A percentile compares a stretch with the other conserved stretches of the same genome.
Evolutionary conservation across 768 basidiomycete genomes (phyloP).

Genomic region (Rhodotorula sphaerocarpa): DNA sequence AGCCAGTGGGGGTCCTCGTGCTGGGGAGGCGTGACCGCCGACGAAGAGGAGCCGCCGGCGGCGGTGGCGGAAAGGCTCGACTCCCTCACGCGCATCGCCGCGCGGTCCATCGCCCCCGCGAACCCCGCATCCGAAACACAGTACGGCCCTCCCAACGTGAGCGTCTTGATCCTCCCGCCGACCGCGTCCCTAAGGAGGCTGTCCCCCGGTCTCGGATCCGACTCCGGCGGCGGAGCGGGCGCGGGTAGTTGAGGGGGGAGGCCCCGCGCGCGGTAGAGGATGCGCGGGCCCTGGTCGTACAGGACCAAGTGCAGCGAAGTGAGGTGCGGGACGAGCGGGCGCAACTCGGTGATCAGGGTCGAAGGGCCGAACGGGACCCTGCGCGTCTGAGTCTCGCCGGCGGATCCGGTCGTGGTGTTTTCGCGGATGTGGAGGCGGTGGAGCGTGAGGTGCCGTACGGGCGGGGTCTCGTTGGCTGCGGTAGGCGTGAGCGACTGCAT

Average conservation of each 20-base stretch:
- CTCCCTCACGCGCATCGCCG: too few relatives aligned
- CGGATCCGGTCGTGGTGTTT: background rate
- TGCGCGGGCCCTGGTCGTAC: background rate
- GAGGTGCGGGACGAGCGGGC: slow-evolving; percentile 6
- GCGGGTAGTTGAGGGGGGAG: background rate
- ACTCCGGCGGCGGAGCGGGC: background rate
- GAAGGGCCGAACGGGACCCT: background rate
- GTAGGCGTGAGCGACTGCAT: slow-evolving; percentile 1
- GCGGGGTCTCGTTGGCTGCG: background rate
- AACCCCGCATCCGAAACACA: background rate
- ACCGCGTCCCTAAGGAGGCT: background rate
- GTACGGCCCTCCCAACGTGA: slow-evolving; percentile 3
- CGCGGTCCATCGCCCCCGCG: too few relatives aligned
- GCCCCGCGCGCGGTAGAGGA: background rate
- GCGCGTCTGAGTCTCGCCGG: background rate
- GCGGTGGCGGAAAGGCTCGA: too few relatives aligned
- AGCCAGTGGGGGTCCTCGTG: too few relatives aligned
- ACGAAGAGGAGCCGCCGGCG: too few relatives aligned
- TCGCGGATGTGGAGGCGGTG: background rate
- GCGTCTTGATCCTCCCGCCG: background rate
- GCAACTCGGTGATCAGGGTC: background rate
- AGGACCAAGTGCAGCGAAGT: slow-evolving; percentile 1
- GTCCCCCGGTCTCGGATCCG: background rate
- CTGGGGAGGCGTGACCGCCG: too few relatives aligned
- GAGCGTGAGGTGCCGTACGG: slow-evolving; percentile 1